Percentiles rank a stretch among this genome's conserved stretches.
Conservation (phyloP, 345 rosid species). For the Turritis glabra region DNA sequence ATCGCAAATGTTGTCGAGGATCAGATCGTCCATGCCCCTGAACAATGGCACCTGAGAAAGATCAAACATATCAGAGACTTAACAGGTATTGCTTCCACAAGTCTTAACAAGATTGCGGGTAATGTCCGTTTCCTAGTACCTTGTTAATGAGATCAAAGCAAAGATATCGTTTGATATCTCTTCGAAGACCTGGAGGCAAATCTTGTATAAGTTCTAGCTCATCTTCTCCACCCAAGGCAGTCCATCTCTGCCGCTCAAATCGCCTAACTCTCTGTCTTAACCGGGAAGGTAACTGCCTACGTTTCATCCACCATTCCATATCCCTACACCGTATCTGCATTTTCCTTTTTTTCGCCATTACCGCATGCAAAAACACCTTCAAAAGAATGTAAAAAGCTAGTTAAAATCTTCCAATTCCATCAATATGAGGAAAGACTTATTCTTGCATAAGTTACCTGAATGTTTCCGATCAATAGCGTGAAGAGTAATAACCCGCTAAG, state of each 20-base stretch:
- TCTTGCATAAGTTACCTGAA: constrained; percentile 58
- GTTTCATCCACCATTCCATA: constrained; percentile 94
- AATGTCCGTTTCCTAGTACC: constrained; percentile 40
- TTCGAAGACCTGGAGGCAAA: constrained; percentile 81
- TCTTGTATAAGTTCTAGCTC: constrained; percentile 72
- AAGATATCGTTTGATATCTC: constrained; percentile 83
- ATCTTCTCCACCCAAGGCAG: constrained; percentile 70
- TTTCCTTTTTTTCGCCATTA: constrained; percentile 74
- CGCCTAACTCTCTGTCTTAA: constrained; percentile 78
- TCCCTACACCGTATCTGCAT: constrained; percentile 82
- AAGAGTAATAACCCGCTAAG: constrained; percentile 80
- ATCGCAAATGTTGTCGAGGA: constrained; percentile 93
- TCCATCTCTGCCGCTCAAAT: constrained; percentile 75
- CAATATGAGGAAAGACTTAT: constrained; percentile 1
- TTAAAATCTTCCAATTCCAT: constrained; percentile 6
- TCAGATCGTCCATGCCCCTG: constrained; percentile 75
- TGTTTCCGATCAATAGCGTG: constrained; percentile 81
- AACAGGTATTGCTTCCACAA: background rate
- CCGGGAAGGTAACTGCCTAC: constrained; percentile 82
- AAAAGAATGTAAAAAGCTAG: background rate
- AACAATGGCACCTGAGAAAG: constrained; percentile 71
- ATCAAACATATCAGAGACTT: constrained; percentile 10
- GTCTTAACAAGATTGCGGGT: background rate
- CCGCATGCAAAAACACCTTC: constrained; percentile 74
- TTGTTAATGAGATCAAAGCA: constrained; percentile 83